phyloP scores from a whole-genome alignment of 352 stramenopile species.

The Phytophthora citricola region DNA sequence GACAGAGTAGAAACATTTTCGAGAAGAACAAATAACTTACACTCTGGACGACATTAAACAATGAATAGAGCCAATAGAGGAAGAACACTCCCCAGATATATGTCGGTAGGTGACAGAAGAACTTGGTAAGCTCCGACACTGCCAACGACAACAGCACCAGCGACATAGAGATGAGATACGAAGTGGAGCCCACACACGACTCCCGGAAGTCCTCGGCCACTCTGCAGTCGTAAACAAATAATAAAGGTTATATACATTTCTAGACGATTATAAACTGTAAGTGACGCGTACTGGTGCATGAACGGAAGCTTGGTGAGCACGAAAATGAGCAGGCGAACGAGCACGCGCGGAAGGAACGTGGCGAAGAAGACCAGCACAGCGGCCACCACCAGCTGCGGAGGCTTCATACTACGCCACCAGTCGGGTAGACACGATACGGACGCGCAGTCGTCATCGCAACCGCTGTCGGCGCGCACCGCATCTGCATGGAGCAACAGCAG shows the following conservation, averaged over 20 bases:
- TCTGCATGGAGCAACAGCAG: slow-evolving; percentile 23
- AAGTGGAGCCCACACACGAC: slow-evolving; percentile 79
- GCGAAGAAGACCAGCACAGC: slow-evolving; percentile 88
- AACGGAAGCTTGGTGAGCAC: slow-evolving; percentile 88
- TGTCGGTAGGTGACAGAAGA: slow-evolving; percentile 77
- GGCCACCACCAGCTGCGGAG: slow-evolving; percentile 57
- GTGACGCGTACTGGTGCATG: slow-evolving; percentile 65
- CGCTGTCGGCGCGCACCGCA: slow-evolving; percentile 10
- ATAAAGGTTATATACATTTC: not conserved
- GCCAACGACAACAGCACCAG: slow-evolving; percentile 70
- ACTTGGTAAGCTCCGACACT: slow-evolving; percentile 61
- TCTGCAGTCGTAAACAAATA: slow-evolving; percentile 31
- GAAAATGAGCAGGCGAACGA: slow-evolving; percentile 87
- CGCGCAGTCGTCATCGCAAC: slow-evolving; percentile 48
- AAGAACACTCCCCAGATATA: slow-evolving; percentile 93
- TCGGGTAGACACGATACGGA: slow-evolving; percentile 54
- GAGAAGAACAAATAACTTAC: slow-evolving; percentile 42
- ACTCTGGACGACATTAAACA: slow-evolving; percentile 90
- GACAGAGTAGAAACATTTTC: not conserved
- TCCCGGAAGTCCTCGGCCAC: slow-evolving; percentile 84
- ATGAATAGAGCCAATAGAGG: slow-evolving; percentile 88
- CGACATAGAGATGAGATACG: slow-evolving; percentile 85
- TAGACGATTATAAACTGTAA: too few species aligned
- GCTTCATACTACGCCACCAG: slow-evolving; percentile 61
- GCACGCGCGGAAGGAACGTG: slow-evolving; percentile 85